These are phyloP conservation scores for Epichloe coenophiala DNA, from an alignment of 2,329 filamentous ascomycete species.

Conservation along the genomic window DNA sequence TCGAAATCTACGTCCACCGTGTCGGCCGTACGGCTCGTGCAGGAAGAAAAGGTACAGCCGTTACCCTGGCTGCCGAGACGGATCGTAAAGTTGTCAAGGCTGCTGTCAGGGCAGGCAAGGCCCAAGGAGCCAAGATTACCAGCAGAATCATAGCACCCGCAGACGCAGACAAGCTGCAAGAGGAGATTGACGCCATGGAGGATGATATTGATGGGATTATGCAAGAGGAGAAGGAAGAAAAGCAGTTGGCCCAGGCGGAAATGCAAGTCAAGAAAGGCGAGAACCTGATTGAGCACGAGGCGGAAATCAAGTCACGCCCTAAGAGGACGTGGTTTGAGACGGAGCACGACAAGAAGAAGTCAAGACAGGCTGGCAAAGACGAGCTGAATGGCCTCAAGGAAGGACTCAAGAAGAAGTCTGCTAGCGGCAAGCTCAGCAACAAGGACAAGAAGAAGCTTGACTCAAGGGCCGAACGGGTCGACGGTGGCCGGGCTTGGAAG, in stretches of 20 bases:
- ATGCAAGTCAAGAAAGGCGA: constrained; percentile 85
- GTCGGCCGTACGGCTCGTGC: constrained; percentile 95
- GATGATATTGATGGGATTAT: constrained; percentile 77
- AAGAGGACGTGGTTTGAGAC: constrained; percentile 95
- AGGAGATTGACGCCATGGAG: constrained; percentile 58
- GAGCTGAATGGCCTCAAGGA: constrained; percentile 50
- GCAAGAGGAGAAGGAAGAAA: constrained; percentile 84
- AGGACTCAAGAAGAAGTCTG: constrained; percentile 43
- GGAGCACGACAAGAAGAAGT: constrained; percentile 70
- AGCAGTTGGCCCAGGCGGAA: constrained; percentile 72
- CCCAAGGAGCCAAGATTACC: constrained; percentile 74
- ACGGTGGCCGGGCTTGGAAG: constrained; percentile 47
- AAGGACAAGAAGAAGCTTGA: constrained; percentile 52
- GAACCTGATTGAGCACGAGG: constrained; percentile 78
- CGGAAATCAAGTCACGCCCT: constrained; percentile 79
- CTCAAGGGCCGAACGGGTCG: constrained; percentile 38
- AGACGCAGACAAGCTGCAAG: constrained; percentile 63
- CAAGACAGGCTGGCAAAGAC: constrained; percentile 53
- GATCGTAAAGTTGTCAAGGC: constrained; percentile 94
- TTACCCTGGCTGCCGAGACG: constrained; percentile 83
- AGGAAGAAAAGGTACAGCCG: constrained; percentile 70
- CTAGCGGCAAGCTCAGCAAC: constrained; percentile 40
- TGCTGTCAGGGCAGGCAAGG: constrained; percentile 70
- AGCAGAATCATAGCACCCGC: constrained; percentile 65
- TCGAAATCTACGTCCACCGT: constrained; percentile 94